Evolutionary conservation across 1,139 yeast species (phyloP), one percentile per base, ranked within the genome.

Genomic region (Kodamaea fungicola): DNA sequence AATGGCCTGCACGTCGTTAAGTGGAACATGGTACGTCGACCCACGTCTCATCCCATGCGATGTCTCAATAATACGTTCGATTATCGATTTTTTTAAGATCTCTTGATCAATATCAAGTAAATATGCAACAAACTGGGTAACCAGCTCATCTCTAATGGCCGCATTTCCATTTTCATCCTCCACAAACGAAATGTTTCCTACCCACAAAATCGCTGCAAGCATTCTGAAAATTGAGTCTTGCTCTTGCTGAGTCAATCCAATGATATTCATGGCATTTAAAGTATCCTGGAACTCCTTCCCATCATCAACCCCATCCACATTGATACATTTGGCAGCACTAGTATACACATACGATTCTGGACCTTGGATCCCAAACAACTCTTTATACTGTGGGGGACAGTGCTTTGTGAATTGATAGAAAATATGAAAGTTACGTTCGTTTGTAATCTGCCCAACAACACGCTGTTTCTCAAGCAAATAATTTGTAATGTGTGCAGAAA

Each of bases 371-470:
- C 98, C 98, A 59, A 70, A 90, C 32, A 64, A 68, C 50, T 87
- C 89, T 56, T 95, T 82, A 57, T 92, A 90, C 42, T 75, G 74
- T 22, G 89, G 89, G 9, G 90, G 80, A 10, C 97, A 95, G 45
- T 87, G 87, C 57, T 92, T 94, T 12, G 97, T 85, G 59, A 87
- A 83, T 64, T 94, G 99, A 58, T 94, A 94, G 60, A 94, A 94
- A 41, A 94, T 94, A 61, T 94, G 99, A 68, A 92, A 94, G 58
- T 92, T 92, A 59, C 99, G 79, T 67, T 94, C 99, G 52, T 86
- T 82, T 47, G 79, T 73, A 51, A 90, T 87, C 61, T 94, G 99
- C 12, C 92, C 81, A 9, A 94, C 98, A 25, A 94, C 97, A 59
- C 99, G 76, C 60, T 88, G 96, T 59, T 92, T 94, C 55, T 94